Percentiles rank a stretch among this genome's conserved stretches.
Conservation (phyloP, 2,329 filamentous ascomycete genomes). For the Paecilomyces dactylethromorphus region DNA sequence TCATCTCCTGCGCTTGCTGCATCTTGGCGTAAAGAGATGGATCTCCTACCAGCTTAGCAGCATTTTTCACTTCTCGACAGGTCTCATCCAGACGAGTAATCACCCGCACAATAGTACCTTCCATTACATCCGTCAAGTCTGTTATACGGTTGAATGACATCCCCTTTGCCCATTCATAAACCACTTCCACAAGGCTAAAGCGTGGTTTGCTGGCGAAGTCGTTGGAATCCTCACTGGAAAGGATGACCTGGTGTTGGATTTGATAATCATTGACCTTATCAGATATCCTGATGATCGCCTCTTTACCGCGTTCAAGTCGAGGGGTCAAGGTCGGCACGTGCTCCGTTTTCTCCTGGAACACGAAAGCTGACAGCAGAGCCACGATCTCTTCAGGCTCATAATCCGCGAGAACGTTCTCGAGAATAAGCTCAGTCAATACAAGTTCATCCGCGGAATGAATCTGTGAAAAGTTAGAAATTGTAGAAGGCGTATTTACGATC, state of each 20-base stretch:
- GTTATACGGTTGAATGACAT: conserved; percentile 99
- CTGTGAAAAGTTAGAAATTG: conserved; percentile 21
- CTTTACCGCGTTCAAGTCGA: conserved; percentile 72
- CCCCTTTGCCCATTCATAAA: conserved; percentile 95
- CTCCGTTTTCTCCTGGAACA: conserved; percentile 96
- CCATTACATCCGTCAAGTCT: conserved; percentile 88
- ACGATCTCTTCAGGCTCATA: conserved; percentile 97
- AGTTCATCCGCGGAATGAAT: conserved; percentile 96
- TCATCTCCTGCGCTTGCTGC: conserved; percentile 94
- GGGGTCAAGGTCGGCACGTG: conserved; percentile 72
- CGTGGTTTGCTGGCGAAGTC: conserved; percentile 82
- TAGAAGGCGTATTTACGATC: background rate
- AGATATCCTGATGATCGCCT: conserved; percentile 80
- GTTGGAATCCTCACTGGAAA: conserved; percentile 81
- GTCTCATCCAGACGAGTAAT: conserved; percentile 94
- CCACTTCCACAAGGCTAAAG: conserved; percentile 93
- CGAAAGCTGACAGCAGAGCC: conserved; percentile 84
- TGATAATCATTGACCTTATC: conserved; percentile 91
- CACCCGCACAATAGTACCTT: conserved; percentile 92
- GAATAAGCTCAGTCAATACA: conserved; percentile 88
- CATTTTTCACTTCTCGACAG: conserved; percentile 95
- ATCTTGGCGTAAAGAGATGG: conserved; percentile 92
- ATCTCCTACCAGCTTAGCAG: conserved; percentile 89
- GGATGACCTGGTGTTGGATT: conserved; percentile 83
- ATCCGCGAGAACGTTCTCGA: conserved; percentile 92